These are phyloP conservation scores for Gymnopilus junonius DNA, from an alignment of 768 basidiomycete species.

Conservation along the genomic window DNA sequence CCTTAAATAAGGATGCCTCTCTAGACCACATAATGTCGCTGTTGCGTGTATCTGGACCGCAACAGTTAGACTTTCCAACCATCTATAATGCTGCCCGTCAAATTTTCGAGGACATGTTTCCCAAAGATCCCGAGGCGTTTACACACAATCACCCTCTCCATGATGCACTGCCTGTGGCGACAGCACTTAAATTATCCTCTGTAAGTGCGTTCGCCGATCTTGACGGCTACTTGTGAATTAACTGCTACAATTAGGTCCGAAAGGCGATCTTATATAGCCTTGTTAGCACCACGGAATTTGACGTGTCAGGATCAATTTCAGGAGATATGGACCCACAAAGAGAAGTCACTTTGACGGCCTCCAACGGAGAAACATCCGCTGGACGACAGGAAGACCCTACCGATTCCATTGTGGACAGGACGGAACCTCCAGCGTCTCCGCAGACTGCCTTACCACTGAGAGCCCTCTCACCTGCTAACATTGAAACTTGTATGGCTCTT, in stretches of 20 bases:
- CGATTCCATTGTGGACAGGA: neutral
- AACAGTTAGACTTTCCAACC: conserved; percentile 59
- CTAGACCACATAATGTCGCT: conserved; percentile 56
- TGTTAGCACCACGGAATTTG: conserved; percentile 62
- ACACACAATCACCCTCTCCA: conserved; percentile 48
- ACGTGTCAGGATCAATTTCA: conserved; percentile 35
- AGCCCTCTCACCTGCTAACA: conserved; percentile 32
- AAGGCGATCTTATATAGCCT: conserved; percentile 70
- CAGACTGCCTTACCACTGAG: neutral
- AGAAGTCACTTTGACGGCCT: conserved; percentile 1
- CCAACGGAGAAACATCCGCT: conserved; percentile 7
- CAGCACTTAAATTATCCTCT: conserved; percentile 46
- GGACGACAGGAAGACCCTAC: neutral
- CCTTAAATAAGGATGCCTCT: conserved; percentile 45
- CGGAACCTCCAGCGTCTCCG: conserved; percentile 3
- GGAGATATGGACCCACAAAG: conserved; percentile 11
- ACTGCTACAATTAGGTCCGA: conserved; percentile 45
- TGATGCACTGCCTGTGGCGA: conserved; percentile 58
- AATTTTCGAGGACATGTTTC: conserved; percentile 51
- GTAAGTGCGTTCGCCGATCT: conserved; percentile 41
- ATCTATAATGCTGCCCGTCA: conserved; percentile 50
- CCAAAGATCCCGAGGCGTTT: conserved; percentile 41
- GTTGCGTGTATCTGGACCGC: conserved; percentile 59
- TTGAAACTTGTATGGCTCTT: conserved; percentile 49
- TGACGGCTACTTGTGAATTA: neutral